Base-by-base conservation (phyloP, 345 rosid species). In the Eucalyptus sp. region DNA sequence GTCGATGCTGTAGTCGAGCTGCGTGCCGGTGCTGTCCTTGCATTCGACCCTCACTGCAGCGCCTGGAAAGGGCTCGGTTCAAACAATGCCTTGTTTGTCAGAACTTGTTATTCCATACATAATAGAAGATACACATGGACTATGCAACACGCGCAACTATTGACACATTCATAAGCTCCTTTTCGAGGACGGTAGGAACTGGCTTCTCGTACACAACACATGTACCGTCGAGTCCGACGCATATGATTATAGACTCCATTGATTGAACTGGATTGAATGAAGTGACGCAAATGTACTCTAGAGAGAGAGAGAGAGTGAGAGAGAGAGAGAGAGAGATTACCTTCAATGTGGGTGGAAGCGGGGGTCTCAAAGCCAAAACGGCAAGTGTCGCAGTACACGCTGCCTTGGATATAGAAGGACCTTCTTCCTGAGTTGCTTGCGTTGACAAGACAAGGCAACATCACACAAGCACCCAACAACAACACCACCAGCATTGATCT, bases 341-440 rank as follows among this genome's bases (percentile, higher is more conserved):
- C 96, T 8, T 37, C 27, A 8, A 97, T 93, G 88, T 90, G 92
- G 88, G 91, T 51, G 80, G 88, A n/a, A 83, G 91, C 91, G 31
- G 87, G 62, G 86, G 96, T 96, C 93, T 95, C 96, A 46, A 97
- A 95, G 54, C 97, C 97, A 87, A 91, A 92, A 10, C 92, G 93
- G 90, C 97, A 95, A 52, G 96, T 94, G 89, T 96, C 96, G 62
- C 98, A 97, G 87, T 94, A 95, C 87, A 94, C 96, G 8, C n/a
- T 22, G 84, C 99, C 97, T 9, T 31, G 87, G 86, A 97, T 90
- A 24, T 80, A 54, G 88, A 96, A 96, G 27, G 95, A 92, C 41
- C n/a, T 17, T 6, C 86, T 20, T 10, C 31, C 25, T 41, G 89
- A 48, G 27, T 56, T 6, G 11, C 68, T 46, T 4, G 92, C 91